A percentile compares a stretch with the other conserved stretches of the same genome.
These are phyloP conservation scores for Nakaseomyces kungkrabaensis DNA, from an alignment of 1,139 yeast species.

Conservation along the genomic window DNA sequence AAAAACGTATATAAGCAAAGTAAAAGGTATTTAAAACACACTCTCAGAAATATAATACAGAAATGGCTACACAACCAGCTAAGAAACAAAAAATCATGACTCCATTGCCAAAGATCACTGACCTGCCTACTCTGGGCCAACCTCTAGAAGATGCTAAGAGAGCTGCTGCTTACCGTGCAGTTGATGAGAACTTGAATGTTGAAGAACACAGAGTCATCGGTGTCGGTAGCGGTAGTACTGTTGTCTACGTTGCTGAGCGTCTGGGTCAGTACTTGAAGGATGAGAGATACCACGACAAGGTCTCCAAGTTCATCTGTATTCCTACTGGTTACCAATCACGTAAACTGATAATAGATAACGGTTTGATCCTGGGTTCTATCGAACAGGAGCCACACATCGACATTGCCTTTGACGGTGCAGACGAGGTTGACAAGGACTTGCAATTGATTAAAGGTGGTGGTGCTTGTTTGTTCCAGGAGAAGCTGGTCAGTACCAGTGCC, in stretches of 20 bases:
- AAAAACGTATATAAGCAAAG: not conserved
- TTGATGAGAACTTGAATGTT: slow-evolving; percentile 71
- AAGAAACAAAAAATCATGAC: not conserved
- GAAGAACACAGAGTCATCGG: slow-evolving; percentile 68
- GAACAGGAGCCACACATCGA: slow-evolving; percentile 77
- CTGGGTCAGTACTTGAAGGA: slow-evolving; percentile 42
- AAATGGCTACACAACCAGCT: not conserved
- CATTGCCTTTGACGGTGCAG: slow-evolving; percentile 97
- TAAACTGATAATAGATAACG: slow-evolving; percentile 73
- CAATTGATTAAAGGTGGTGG: slow-evolving; percentile 98
- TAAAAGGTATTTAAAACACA: too few relatives aligned
- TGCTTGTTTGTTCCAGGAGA: slow-evolving; percentile 94
- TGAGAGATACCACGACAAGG: slow-evolving; percentile 32
- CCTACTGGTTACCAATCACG: slow-evolving; percentile 97
- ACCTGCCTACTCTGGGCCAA: slow-evolving; percentile 24
- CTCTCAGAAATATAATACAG: too few relatives aligned
- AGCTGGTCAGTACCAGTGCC: slow-evolving; percentile 79
- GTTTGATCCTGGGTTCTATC: slow-evolving; percentile 65
- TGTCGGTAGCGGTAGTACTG: slow-evolving; percentile 95
- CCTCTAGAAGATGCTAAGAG: slow-evolving; percentile 45
- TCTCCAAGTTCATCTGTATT: slow-evolving; percentile 58
- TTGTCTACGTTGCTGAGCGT: slow-evolving; percentile 90
- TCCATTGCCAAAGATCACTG: slow-evolving; percentile 10
- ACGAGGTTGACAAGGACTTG: slow-evolving; percentile 74
- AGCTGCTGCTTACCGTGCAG: slow-evolving; percentile 84